phyloP scores from a whole-genome alignment of 2,329 filamentous ascomycete genomes.

The Ramularia endophylla region DNA sequence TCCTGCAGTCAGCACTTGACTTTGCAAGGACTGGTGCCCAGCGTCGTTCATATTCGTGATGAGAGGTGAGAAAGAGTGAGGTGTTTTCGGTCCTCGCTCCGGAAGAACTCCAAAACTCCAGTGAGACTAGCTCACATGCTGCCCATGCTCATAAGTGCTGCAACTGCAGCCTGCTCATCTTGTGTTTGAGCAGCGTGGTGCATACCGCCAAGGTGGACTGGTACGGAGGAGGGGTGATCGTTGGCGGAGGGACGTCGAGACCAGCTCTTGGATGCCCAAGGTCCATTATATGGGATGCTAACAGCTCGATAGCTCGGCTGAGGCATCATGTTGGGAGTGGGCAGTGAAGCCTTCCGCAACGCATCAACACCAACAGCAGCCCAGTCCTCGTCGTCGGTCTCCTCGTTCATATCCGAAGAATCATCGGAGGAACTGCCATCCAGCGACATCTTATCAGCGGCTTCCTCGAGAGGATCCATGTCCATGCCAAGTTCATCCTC shows the following conservation, averaged over 20 bases:
- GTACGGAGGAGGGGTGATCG: constrained; percentile 21
- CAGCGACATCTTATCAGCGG: constrained; percentile 93
- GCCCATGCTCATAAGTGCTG: constrained; percentile 73
- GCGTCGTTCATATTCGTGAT: constrained; percentile 23
- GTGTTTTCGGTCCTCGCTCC: constrained; percentile 6
- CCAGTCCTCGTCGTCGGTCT: constrained; percentile 97
- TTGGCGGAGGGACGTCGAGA: constrained; percentile 20
- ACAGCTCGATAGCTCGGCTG: constrained; percentile 27
- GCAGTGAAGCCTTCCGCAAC: constrained; percentile 59
- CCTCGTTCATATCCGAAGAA: constrained; percentile 46
- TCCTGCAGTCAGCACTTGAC: constrained; percentile 34
- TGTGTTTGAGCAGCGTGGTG: constrained; percentile 41
- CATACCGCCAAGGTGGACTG: constrained; percentile 8
- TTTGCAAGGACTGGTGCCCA: constrained; percentile 31
- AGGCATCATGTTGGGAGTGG: constrained; percentile 23
- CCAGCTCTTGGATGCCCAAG: constrained; percentile 22
- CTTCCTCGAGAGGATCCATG: constrained; percentile 68
- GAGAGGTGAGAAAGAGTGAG: constrained; percentile 16
- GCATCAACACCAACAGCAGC: constrained; percentile 80
- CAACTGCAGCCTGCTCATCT: constrained; percentile 75
- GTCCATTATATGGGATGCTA: constrained; percentile 23
- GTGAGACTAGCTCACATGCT: constrained; percentile 46
- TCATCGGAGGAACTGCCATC: constrained; percentile 54
- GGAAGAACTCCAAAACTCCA: constrained; percentile 10
- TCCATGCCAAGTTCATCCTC: constrained; percentile 51